Evolutionary conservation across 805 yeast species (phyloP), one percentile per base, ranked within the genome.

Genomic region (Spencermartinsiella europaea): DNA sequence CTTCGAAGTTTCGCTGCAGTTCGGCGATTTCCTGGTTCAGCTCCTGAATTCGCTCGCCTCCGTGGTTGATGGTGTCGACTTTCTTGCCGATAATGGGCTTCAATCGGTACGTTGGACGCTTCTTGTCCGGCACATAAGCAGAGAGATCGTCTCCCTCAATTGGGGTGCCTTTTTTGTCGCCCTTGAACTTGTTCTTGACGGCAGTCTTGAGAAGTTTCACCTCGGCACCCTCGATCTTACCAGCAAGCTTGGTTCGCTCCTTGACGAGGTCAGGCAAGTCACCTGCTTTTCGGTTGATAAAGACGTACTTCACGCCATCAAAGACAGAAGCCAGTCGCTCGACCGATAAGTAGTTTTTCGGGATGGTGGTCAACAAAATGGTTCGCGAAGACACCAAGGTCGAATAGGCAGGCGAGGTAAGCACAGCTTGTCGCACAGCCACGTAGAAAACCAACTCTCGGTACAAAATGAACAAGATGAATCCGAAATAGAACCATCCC

Each of bases 341-440:
- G 60, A 84, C 95, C 61, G 80, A 80, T 48, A 87, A 69, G 58
- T 79, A 78, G 48, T 81, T 76, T 47, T 81, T 78, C 8, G 97
- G 93, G 4, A 89, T 91, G 5, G 85, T 77, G 66, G 85, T 95
- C 65, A 90, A 80, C 42, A 91, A 71, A 1, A 91, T 87, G 1
- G 91, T 84, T 63, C 95, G 79, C 10, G 91, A 83, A 14, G 91
- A 76, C 33, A 85, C 64, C 55, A 79, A 80, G 49, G 75, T 73
- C 36, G 95, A 85, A 62, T 87, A 87, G 51, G 80, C 75, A 16
- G 96, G 95, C 7, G 95, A 77, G 1, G 96, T 75, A 47, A 88
- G 69, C 2, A 81, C 85, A 7, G 89, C 90, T 58, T 80, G 79
- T 55, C 95, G 77, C 57, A 87, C 68, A 2, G 93, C 81, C 48